Conservation (phyloP, 129 eudicot genomes). For the Erigeron canadensis region DNA sequence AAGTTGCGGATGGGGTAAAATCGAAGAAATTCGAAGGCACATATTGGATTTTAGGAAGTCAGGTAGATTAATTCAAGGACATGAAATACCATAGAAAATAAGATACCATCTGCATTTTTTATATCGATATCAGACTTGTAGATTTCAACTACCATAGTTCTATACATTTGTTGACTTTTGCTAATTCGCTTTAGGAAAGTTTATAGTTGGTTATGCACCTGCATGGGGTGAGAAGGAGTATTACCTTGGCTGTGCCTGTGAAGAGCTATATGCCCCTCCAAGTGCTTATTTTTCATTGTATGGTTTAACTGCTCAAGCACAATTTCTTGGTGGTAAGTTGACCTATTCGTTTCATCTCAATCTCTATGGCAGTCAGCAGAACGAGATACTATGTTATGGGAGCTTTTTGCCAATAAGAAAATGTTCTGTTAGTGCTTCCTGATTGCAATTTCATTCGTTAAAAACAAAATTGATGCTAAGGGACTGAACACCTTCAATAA, state of each 20-base stretch:
- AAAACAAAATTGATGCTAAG: neutral
- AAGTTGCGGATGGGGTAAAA: conserved; percentile 90
- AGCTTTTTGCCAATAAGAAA: neutral
- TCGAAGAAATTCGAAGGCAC: conserved; percentile 92
- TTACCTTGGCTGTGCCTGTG: conserved; percentile 84
- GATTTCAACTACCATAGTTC: neutral
- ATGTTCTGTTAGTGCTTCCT: neutral
- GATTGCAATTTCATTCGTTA: neutral
- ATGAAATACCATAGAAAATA: neutral
- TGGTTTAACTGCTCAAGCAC: conserved; percentile 71
- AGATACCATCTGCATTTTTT: neutral
- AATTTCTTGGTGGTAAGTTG: conserved; percentile 77
- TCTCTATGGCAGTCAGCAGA: neutral
- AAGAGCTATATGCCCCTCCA: conserved; percentile 84
- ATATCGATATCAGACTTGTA: neutral
- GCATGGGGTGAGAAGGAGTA: conserved; percentile 78
- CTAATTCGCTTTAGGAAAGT: conserved; percentile 51
- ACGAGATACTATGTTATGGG: neutral
- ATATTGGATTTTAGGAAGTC: conserved; percentile 84
- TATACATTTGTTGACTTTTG: neutral
- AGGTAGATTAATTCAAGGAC: conserved; percentile 40
- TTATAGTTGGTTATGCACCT: conserved; percentile 69
- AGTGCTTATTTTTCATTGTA: conserved; percentile 78
- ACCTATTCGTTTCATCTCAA: conserved; percentile 6
- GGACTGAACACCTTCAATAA: neutral